These are phyloP conservation scores for Amanita inopinata DNA, from an alignment of 768 basidiomycete species.

Conservation along the genomic window DNA sequence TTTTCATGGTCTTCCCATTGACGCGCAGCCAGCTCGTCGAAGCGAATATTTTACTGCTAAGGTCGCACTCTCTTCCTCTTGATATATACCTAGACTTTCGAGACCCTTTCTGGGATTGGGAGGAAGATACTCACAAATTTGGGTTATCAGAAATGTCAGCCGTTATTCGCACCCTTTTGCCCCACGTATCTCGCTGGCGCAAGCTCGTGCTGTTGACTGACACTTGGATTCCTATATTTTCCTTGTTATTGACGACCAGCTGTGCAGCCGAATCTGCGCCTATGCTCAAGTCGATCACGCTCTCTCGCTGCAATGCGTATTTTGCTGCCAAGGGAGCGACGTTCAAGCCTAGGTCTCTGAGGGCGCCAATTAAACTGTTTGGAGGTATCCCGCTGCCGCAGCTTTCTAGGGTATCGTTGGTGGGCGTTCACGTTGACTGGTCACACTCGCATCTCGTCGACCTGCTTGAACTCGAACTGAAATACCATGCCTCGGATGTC, in stretches of 20 bases:
- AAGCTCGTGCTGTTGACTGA: conserved; percentile 43
- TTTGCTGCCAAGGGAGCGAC: conserved; percentile 33
- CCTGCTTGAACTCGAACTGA: conserved; percentile 40
- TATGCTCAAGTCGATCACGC: conserved; percentile 28
- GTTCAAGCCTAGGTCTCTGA: conserved; percentile 34
- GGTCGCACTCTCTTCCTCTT: conserved; percentile 38
- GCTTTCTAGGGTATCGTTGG: conserved; percentile 34
- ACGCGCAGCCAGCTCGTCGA: conserved; percentile 27
- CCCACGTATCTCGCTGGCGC: conserved; percentile 37
- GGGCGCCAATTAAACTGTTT: conserved; percentile 34
- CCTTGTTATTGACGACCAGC: conserved; percentile 35
- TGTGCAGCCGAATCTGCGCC: conserved; percentile 22
- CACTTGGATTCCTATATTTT: conserved; percentile 50
- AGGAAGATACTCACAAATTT: conserved; percentile 36
- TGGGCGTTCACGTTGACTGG: conserved; percentile 56
- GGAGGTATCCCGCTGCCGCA: conserved; percentile 23
- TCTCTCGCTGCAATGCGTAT: conserved; percentile 52
- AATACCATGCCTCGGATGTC: conserved; percentile 48
- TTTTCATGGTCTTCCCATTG: conserved; percentile 36
- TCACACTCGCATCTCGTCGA: conserved; percentile 25
- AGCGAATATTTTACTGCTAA: conserved; percentile 27
- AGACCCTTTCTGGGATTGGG: conserved; percentile 48
- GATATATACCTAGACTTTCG: conserved; percentile 49
- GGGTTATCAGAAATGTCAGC: conserved; percentile 33
- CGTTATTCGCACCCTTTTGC: conserved; percentile 34